These are phyloP conservation scores for Hypoxylon intermedium DNA, from an alignment of 495 filamentous ascomycete species.

Conservation along the genomic window DNA sequence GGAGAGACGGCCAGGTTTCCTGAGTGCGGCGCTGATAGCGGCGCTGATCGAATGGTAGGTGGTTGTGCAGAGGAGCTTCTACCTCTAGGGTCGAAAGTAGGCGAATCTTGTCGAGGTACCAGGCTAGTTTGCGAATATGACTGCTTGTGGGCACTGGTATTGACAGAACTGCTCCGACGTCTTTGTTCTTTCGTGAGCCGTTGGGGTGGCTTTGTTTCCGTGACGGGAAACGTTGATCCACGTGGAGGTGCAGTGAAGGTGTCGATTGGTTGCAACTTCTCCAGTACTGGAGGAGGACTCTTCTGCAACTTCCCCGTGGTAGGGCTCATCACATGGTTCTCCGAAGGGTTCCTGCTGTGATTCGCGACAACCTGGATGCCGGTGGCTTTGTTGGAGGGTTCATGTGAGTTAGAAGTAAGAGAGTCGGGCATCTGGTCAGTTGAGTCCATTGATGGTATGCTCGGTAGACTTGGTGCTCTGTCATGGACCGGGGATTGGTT, in stretches of 20 bases:
- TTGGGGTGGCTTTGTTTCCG: conserved; percentile 36
- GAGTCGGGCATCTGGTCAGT: conserved; percentile 3
- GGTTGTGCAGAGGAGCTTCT: conserved; percentile 54
- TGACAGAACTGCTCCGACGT: conserved; percentile 39
- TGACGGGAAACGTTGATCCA: conserved; percentile 31
- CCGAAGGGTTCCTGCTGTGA: conserved; percentile 20
- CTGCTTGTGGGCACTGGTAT: conserved; percentile 18
- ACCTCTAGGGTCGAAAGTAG: conserved; percentile 34
- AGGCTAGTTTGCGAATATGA: conserved; percentile 23
- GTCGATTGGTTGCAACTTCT: conserved; percentile 1
- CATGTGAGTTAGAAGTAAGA: conserved; percentile 3
- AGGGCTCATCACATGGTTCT: conserved; percentile 10
- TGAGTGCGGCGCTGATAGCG: conserved; percentile 32
- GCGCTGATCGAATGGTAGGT: conserved; percentile 20
- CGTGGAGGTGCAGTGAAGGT: conserved; percentile 24
- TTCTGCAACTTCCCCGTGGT: conserved; percentile 31
- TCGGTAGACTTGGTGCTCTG: conserved; percentile 31
- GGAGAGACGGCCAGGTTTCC: conserved; percentile 40
- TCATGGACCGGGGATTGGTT: conserved; percentile 24
- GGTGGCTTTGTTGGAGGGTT: conserved; percentile 9
- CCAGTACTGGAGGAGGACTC: background rate
- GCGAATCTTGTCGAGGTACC: conserved; percentile 34
- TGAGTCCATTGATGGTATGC: conserved; percentile 11
- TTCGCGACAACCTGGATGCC: background rate
- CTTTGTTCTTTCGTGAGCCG: conserved; percentile 40